Evolutionary conservation across 192 early-diverging fungal species (phyloP).

Genomic region (Umbelopsis vinacea): DNA sequence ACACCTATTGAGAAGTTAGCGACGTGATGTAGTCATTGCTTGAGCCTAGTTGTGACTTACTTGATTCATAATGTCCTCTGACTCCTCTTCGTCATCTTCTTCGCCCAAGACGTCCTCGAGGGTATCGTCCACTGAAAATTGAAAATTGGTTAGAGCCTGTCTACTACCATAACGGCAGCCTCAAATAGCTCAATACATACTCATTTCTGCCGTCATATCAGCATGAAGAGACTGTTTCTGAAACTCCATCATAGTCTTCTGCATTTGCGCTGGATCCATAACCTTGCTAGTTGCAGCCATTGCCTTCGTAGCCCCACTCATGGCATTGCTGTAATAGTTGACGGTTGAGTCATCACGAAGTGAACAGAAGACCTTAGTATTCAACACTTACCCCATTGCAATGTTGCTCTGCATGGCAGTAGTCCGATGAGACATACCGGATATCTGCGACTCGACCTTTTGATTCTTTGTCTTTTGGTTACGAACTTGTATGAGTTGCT

Average conservation of each 20-base stretch:
- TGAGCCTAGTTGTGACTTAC: not conserved
- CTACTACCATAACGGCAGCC: not conserved
- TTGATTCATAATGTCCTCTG: conserved; percentile 42
- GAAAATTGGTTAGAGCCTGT: not conserved
- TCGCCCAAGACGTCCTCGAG: conserved; percentile 38
- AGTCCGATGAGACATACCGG: conserved; percentile 30
- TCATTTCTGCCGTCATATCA: conserved; percentile 48
- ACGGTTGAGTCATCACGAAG: not conserved
- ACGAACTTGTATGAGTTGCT: conserved; percentile 35
- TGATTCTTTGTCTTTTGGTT: conserved; percentile 32
- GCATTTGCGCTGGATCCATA: conserved; percentile 24
- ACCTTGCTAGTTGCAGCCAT: conserved; percentile 43
- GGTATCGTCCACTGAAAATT: conserved; percentile 37
- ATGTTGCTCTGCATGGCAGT: conserved; percentile 27
- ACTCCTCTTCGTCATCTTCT: conserved; percentile 42
- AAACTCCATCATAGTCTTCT: conserved; percentile 41
- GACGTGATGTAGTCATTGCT: not conserved
- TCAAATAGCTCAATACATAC: conserved; percentile 23
- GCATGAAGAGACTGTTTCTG: conserved; percentile 31
- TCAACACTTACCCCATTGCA: conserved; percentile 21
- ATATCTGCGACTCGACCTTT: conserved; percentile 26
- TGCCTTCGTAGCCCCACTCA: conserved; percentile 38
- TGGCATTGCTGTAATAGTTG: conserved; percentile 34
- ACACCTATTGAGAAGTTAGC: not conserved
- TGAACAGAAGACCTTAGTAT: not conserved